Evolutionary conservation across 345 rosid species (phyloP), one percentile per base, ranked within the genome.

Genomic region (Brassica cretica): DNA sequence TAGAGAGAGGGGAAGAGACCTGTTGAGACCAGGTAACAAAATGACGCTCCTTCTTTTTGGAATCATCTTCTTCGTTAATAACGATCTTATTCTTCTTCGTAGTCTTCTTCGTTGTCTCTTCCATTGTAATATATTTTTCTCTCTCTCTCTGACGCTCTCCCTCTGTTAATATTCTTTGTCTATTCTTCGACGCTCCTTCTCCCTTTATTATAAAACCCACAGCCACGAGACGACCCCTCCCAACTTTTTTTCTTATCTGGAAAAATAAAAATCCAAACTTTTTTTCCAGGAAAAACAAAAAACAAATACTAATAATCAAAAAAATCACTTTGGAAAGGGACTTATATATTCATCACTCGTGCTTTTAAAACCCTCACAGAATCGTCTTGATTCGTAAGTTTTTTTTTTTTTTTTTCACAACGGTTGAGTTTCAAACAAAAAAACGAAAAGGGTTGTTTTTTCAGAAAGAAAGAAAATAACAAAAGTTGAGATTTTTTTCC

Each of bases 31-130:
- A 90, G 6, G 91, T 85, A 73, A 90, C 96, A 71, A 90, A 87
- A 80, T 88, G 97, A 51, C 97, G 86, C 82, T 93, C 96, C 90
- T 94, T 94, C 93, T 89, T 93, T 87, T 86, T 89, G 78, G 87
- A 86, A 77, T 88, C 56, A 49, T 49, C 56, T 12, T 12, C 92
- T 76, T 90, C 93, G 84, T 75, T 80, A 66, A 44, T 64, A 78
- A 51, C 78, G 24, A 15, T 6, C 59, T 53, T 53, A 15, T 51
- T 15, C 7, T 51, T 81, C 84, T 80, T 82, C 76, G 75, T 88
- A 84, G 70, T 88, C 81, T 80, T 86, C 86, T 82, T 87, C 86
- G 74, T 87, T 63, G 86, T 60, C 76, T 84, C 90, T 84, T 86
- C 82, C 92, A 87, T 86, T 12, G 68, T 39, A 39, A 39, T 39